Percentiles rank a stretch among this genome's conserved stretches.
Evolutionary conservation across 2,329 filamentous ascomycete species (phyloP).

Genomic region (Aureobasidium sp.): DNA sequence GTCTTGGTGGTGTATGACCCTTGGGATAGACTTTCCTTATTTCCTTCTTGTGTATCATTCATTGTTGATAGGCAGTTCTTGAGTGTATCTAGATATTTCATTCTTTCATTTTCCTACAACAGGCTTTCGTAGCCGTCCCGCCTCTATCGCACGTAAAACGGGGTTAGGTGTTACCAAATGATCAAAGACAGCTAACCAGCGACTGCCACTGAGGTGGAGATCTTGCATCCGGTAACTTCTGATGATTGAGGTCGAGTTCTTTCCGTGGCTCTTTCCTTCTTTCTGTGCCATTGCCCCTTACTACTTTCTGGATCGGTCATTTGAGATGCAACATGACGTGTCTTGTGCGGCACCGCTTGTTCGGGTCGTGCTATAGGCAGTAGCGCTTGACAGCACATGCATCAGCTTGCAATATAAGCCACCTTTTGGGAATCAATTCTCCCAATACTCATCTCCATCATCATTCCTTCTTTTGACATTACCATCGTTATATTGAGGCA

Average conservation of each 20-base stretch:
- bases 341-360: neutral
- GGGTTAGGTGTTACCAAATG: neutral
- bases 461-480: neutral
- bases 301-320: neutral
- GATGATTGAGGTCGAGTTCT: neutral
- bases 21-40: neutral
- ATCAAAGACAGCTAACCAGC: neutral
- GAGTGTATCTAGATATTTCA: neutral
- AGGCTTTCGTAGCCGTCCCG: neutral
- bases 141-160: neutral
- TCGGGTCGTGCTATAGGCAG: neutral
- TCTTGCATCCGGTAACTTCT: neutral
- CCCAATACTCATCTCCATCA: neutral
- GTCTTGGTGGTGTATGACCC: neutral
- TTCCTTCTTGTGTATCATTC: neutral
- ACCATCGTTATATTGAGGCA: neutral
- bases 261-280: neutral
- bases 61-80: neutral
- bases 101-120: neutral
- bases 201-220: neutral
- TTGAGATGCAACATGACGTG: neutral
- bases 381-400: constrained; percentile 6
- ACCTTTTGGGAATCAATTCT: neutral
- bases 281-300: neutral
- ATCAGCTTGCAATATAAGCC: neutral